A percentile compares a stretch with the other conserved stretches of the same genome.
These are phyloP conservation scores for Stephanodiscus triporus DNA, from an alignment of 108 stramenopile species.

Conservation along the genomic window DNA sequence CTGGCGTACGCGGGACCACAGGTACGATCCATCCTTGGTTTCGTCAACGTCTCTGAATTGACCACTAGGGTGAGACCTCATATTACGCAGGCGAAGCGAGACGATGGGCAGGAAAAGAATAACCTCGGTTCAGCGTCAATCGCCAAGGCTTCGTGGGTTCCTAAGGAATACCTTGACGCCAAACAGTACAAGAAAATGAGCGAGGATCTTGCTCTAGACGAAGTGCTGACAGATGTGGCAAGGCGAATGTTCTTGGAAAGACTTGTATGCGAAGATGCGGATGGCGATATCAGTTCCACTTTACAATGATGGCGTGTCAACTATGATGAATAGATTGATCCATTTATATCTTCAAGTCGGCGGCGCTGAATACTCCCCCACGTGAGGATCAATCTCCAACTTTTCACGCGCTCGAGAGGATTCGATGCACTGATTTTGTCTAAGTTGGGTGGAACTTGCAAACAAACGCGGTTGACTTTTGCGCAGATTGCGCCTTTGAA, in stretches of 20 bases:
- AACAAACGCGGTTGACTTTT: too few relatives aligned
- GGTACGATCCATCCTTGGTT: slow-evolving; percentile 69
- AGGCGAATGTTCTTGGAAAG: slow-evolving; percentile 81
- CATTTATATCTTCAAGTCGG: background rate
- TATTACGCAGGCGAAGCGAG: slow-evolving; percentile 63
- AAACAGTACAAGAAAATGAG: slow-evolving; percentile 74
- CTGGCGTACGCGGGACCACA: slow-evolving; percentile 70
- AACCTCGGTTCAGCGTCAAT: slow-evolving; percentile 71
- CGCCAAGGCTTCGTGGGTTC: slow-evolving; percentile 73
- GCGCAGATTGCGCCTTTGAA: too few relatives aligned
- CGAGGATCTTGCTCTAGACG: slow-evolving; percentile 79
- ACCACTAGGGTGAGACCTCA: slow-evolving; percentile 80
- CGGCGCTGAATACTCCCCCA: too few relatives aligned
- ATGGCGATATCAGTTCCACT: background rate
- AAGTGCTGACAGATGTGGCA: slow-evolving; percentile 79
- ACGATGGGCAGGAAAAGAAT: slow-evolving; percentile 82
- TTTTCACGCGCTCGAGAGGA: too few relatives aligned
- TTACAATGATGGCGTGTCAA: background rate
- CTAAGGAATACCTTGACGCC: slow-evolving; percentile 64
- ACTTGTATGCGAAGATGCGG: slow-evolving; percentile 62
- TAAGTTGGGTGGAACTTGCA: too few relatives aligned
- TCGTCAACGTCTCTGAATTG: slow-evolving; percentile 60
- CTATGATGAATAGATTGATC: background rate
- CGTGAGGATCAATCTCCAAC: background rate
- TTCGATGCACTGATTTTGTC: background rate